phyloP scores from a whole-genome alignment of 2,329 filamentous ascomycete species.

The Beauveria brongniartii region DNA sequence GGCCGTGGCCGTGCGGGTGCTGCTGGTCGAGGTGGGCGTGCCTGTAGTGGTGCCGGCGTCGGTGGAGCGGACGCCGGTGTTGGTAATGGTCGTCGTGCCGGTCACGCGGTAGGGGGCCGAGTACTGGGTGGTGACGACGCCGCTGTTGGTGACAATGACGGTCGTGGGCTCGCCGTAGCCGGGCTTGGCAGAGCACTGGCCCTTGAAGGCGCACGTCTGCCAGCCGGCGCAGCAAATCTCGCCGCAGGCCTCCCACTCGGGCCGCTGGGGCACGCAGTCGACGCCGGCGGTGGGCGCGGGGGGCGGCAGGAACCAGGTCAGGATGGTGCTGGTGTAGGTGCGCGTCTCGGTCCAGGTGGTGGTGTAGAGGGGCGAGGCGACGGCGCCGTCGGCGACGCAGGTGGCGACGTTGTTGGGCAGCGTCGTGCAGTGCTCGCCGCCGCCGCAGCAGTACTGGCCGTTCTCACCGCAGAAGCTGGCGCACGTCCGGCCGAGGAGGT shows the following conservation, averaged over 20 bases:
- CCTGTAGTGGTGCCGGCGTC: slow-evolving; percentile 37
- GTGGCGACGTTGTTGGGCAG: slow-evolving; percentile 38
- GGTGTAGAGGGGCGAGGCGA: slow-evolving; percentile 33
- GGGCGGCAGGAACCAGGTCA: slow-evolving; percentile 38
- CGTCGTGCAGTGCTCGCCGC: slow-evolving; percentile 44
- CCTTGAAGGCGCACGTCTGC: slow-evolving; percentile 56
- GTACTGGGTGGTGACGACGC: slow-evolving; percentile 47
- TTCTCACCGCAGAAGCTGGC: slow-evolving; percentile 45
- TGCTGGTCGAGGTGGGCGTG: slow-evolving; percentile 37
- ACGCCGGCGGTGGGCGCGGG: slow-evolving; percentile 35
- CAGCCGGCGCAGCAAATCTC: slow-evolving; percentile 60
- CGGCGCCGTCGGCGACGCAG: slow-evolving; percentile 32
- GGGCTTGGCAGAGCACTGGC: slow-evolving; percentile 50
- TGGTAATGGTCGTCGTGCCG: slow-evolving; percentile 45
- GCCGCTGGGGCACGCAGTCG: slow-evolving; percentile 42
- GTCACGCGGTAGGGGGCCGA: slow-evolving; percentile 44
- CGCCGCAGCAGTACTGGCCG: slow-evolving; percentile 47
- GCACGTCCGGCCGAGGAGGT: slow-evolving; percentile 42
- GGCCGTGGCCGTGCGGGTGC: slow-evolving; percentile 23
- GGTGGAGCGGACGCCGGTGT: slow-evolving; percentile 40
- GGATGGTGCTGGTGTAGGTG: slow-evolving; percentile 52
- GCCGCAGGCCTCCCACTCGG: slow-evolving; percentile 56
- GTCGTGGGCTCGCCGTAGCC: slow-evolving; percentile 36
- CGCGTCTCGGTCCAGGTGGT: slow-evolving; percentile 54
- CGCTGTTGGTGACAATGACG: slow-evolving; percentile 36